Evolutionary conservation across 768 basidiomycete genomes (phyloP).

Genomic region (Tulasnella sp.): DNA sequence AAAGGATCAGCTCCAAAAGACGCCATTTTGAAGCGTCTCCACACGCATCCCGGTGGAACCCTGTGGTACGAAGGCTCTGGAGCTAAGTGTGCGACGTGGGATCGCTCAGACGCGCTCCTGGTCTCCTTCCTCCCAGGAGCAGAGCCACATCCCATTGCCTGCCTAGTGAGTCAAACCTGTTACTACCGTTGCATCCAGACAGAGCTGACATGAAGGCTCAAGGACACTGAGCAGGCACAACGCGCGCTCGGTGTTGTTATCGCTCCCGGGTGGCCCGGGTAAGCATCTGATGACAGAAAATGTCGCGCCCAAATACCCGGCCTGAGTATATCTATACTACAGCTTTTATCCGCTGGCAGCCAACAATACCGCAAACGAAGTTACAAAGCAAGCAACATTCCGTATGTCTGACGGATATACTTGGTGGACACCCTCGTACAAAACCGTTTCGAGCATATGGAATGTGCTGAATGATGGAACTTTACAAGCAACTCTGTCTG

Average conservation of each 20-base stretch:
- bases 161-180: not conserved
- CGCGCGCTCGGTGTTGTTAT: not conserved
- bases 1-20: not conserved
- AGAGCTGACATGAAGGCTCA: not conserved
- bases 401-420: not conserved
- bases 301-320: too few relatives aligned
- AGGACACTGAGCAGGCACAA: not conserved
- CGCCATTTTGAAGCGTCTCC: not conserved
- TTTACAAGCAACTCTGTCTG: not conserved
- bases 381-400: not conserved
- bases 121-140: not conserved
- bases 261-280: not conserved
- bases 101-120: not conserved
- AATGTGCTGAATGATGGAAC: not conserved
- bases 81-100: not conserved
- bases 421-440: not conserved
- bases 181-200: too few relatives aligned
- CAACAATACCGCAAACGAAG: not conserved
- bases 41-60: not conserved
- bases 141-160: not conserved
- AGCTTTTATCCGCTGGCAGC: not conserved
- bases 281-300: not conserved
- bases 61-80: too few relatives aligned
- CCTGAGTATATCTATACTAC: not conserved
- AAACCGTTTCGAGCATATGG: not conserved